Base-by-base conservation (phyloP, 192 early-diverging fungal genomes). In the Coemansia sp. region DNA sequence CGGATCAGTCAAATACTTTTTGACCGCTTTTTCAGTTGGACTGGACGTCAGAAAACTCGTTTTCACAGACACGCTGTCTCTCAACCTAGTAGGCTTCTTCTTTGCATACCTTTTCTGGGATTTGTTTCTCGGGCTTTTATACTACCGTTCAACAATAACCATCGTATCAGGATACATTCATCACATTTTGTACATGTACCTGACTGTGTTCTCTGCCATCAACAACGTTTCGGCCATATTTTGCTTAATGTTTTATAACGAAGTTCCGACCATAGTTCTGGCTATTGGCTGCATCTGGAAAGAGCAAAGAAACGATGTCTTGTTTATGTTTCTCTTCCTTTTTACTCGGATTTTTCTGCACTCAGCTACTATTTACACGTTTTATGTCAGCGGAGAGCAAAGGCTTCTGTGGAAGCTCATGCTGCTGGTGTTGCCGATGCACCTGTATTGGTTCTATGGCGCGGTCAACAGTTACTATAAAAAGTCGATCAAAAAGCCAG, bases 141-240 rank as follows among this genome's bases (percentile, higher is more conserved):
- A 73, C 61, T 89, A 90, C 66, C 78, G 75, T 12, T 71, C 79
- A 10, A 77, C 79, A 7, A 88, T 90, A 33, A 76, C 72, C 25
- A 17, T 71, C 3, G 48, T 88, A 38, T 86, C 80, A 8, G 88
- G 87, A 5, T 90, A 85, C 70, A 80, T 89, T 33, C 88, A 90
- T 69, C 88, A 90, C 61, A 80, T 75, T 20, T 64, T 83, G 32
- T 90, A 87, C 60, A 73, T 73, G n/a, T 59, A 59, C 3, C 48
- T 79, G 18, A 34, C 63, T 0, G 17, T 83, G 10, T 70, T 75
- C 65, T 60, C 83, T 17, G 67, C 76, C 30, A 29, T n/a, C 0
- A 56, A 67, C 3, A 61, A 61, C 12, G 67, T 79, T 25, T 65
- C 76, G 0, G 64, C 76, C 0, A 66, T 80, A 11, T 72, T 88